These are phyloP conservation scores for Metschnikowia proteae DNA, from an alignment of 805 yeast species.

Conservation along the genomic window DNA sequence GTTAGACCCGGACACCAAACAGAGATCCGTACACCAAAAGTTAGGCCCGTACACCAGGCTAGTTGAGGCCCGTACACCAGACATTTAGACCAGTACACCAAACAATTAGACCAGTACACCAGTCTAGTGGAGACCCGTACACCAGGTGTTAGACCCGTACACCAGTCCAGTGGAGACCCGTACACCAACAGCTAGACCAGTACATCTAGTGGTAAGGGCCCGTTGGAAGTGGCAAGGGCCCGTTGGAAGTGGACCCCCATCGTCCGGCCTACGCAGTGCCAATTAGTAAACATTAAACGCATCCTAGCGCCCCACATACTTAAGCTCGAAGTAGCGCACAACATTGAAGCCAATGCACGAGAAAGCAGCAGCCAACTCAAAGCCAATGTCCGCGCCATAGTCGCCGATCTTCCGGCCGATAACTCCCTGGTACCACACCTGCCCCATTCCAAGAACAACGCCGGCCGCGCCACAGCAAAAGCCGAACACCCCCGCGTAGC, in stretches of 20 bases:
- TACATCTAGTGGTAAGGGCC: too few species aligned
- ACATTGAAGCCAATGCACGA: conserved; percentile 58
- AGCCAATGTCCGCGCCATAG: conserved; percentile 82
- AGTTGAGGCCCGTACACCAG: too few species aligned
- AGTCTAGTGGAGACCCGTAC: background rate
- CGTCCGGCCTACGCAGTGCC: too few species aligned
- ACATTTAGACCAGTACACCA: too few species aligned
- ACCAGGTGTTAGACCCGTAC: background rate
- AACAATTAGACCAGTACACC: background rate
- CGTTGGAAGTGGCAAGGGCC: too few species aligned
- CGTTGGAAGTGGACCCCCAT: too few species aligned
- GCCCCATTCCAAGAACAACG: conserved; percentile 82
- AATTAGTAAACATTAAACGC: too few species aligned
- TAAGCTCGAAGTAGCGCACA: conserved; percentile 62
- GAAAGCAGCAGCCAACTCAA: conserved; percentile 68
- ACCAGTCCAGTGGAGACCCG: too few species aligned
- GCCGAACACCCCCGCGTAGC: conserved; percentile 73
- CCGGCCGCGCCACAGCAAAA: conserved; percentile 84
- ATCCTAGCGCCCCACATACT: conserved; percentile 50
- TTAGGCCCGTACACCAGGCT: too few species aligned
- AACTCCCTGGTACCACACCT: conserved; percentile 78
- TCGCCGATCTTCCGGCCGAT: conserved; percentile 59
- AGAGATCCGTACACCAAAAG: background rate
- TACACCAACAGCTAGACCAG: too few species aligned
- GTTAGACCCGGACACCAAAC: background rate